A percentile compares a stretch with the other conserved stretches of the same genome.
Evolutionary conservation across 192 early-diverging fungal genomes (phyloP).

Genomic region (Coemansia sp.): DNA sequence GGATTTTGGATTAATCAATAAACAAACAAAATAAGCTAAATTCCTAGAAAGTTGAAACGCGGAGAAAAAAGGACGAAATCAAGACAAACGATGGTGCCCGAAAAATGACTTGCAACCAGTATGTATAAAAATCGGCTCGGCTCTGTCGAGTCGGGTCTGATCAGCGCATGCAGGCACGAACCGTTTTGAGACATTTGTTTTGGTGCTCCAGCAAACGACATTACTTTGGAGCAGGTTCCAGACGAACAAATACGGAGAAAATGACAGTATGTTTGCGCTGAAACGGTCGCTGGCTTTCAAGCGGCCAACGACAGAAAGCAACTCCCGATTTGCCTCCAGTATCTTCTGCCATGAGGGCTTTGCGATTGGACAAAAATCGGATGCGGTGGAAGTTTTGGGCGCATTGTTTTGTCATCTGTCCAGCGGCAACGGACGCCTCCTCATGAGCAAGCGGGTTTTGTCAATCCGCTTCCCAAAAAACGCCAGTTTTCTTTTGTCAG

Average conservation of each 20-base stretch:
- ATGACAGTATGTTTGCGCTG: too few relatives aligned
- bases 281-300: too few relatives aligned
- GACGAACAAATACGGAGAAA: too few relatives aligned
- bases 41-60: too few relatives aligned
- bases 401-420: not conserved
- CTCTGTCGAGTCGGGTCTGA: not conserved
- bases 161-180: too few relatives aligned
- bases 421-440: not conserved
- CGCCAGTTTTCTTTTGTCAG: not conserved
- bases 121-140: not conserved
- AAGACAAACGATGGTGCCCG: too few relatives aligned
- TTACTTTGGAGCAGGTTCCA: too few relatives aligned
- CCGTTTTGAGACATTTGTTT: too few relatives aligned
- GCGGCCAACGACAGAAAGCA: too few relatives aligned
- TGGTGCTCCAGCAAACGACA: too few relatives aligned
- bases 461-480: not conserved
- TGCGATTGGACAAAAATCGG: not conserved
- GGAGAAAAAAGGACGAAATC: not conserved
- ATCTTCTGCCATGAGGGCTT: not conserved
- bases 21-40: not conserved
- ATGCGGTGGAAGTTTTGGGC: slow-evolving; percentile 7
- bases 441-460: not conserved
- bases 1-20: not conserved
- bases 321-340: not conserved
- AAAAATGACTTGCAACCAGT: too few relatives aligned